Evolutionary conservation across 2,329 filamentous ascomycete species (phyloP).

Genomic region (Alternaria sp.): DNA sequence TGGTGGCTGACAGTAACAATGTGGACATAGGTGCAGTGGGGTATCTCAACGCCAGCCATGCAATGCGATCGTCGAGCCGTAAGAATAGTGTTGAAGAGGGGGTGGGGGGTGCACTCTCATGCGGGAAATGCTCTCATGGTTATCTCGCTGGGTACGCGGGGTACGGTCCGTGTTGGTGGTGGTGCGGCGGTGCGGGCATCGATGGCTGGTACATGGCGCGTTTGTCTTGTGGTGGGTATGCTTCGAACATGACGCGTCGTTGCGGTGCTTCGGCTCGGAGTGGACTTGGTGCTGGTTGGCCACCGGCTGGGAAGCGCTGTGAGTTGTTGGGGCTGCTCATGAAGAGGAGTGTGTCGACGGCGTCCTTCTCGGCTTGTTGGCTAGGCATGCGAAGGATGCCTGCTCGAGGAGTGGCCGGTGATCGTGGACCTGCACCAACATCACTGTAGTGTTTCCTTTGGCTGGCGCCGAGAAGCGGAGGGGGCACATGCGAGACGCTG

Average conservation of each 20-base stretch:
- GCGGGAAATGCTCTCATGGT: fast-evolving
- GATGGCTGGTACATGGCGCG: constrained; percentile 28
- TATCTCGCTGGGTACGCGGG: constrained; percentile 37
- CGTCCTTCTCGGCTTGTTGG: constrained; percentile 77
- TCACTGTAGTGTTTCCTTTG: constrained; percentile 46
- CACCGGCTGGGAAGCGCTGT: constrained; percentile 34
- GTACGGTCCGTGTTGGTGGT: constrained; percentile 33
- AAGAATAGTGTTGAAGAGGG: constrained; percentile 13
- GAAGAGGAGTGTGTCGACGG: constrained; percentile 79
- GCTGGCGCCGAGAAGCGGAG: constrained; percentile 34
- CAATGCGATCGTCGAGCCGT: constrained; percentile 38
- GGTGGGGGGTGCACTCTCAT: background rate
- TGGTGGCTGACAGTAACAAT: constrained; percentile 2
- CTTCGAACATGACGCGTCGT: constrained; percentile 48
- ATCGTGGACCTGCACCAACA: constrained; percentile 32
- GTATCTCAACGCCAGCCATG: constrained; percentile 46
- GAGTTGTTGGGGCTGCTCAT: constrained; percentile 82
- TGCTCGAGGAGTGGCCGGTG: constrained; percentile 42
- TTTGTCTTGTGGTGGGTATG: constrained; percentile 35
- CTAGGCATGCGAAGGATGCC: constrained; percentile 71
- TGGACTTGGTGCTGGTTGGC: constrained; percentile 36
- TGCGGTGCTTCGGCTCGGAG: constrained; percentile 37
- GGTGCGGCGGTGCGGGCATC: constrained; percentile 30
- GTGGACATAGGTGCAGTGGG: constrained; percentile 17
- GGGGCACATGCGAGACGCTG: constrained; percentile 40